Evolutionary conservation across 164 flowering plant species (phyloP).

Genomic region (Amborella trichopoda): DNA sequence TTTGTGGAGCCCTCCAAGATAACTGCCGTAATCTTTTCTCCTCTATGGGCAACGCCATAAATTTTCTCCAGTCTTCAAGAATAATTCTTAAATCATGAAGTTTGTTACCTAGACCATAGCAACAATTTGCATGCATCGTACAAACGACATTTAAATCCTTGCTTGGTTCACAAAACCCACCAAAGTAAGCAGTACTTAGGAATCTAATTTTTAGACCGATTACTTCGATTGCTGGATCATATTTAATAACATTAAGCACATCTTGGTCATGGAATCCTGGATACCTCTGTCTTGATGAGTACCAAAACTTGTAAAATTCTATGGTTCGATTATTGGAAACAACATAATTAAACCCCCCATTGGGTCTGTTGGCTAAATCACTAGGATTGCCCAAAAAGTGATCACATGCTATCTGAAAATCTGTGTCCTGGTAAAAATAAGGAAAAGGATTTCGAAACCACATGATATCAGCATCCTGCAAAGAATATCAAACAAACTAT

Average conservation of each 20-base stretch:
- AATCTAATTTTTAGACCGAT: slow-evolving; percentile 50
- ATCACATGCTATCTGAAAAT: slow-evolving; percentile 88
- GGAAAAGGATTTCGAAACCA: slow-evolving; percentile 80
- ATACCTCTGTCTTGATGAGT: slow-evolving; percentile 29
- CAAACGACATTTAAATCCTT: slow-evolving; percentile 53
- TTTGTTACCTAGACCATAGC: slow-evolving; percentile 57
- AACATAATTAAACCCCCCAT: slow-evolving; percentile 76
- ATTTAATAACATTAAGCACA: slow-evolving; percentile 58
- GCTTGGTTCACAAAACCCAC: slow-evolving; percentile 77
- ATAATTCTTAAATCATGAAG: slow-evolving; percentile 50
- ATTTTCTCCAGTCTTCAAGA: slow-evolving; percentile 69
- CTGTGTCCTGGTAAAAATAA: slow-evolving; percentile 42
- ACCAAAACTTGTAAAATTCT: slow-evolving; percentile 71
- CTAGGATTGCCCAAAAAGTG: slow-evolving; percentile 35
- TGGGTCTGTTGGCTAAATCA: slow-evolving; percentile 42
- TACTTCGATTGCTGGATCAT: slow-evolving; percentile 20
- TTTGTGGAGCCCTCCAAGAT: slow-evolving; percentile 60
- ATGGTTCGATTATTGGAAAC: slow-evolving; percentile 54
- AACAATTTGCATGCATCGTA: slow-evolving; percentile 89
- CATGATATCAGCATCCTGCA: slow-evolving; percentile 87
- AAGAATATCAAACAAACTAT: slow-evolving; percentile 2
- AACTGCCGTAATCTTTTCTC: slow-evolving; percentile 17
- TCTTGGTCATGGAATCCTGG: slow-evolving; percentile 73
- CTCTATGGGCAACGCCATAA: slow-evolving; percentile 29
- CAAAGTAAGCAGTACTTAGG: slow-evolving; percentile 60